These are phyloP conservation scores for Silene latifolia DNA, from an alignment of 148 eudicot species.

Conservation along the genomic window DNA sequence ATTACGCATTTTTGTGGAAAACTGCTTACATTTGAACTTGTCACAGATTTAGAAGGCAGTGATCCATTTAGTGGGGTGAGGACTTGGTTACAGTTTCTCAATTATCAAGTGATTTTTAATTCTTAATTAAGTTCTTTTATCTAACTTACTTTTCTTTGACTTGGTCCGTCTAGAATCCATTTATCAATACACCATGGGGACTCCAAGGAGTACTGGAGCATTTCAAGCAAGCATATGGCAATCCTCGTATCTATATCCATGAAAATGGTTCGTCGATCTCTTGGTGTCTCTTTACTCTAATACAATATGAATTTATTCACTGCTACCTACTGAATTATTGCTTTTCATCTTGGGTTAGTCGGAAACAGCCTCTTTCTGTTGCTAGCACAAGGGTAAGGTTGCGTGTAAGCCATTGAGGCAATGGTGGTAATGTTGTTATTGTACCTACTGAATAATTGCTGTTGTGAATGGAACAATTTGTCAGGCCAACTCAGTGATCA, in stretches of 20 bases:
- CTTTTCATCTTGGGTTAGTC: too few relatives aligned
- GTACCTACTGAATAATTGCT: neutral
- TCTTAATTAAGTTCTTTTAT: neutral
- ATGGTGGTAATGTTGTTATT: neutral
- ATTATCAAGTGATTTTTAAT: neutral
- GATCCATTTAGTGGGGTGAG: constrained; percentile 17
- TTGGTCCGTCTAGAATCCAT: constrained; percentile 5
- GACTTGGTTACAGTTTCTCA: neutral
- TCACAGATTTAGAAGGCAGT: constrained; percentile 18
- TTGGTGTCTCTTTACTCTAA: neutral
- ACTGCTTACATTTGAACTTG: neutral
- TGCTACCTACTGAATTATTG: too few relatives aligned
- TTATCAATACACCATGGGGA: constrained; percentile 30
- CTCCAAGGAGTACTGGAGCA: constrained; percentile 34
- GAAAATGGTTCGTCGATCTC: constrained; percentile 54
- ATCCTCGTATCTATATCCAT: constrained; percentile 48
- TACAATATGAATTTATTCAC: too few relatives aligned
- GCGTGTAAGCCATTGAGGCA: too few relatives aligned
- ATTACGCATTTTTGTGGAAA: neutral
- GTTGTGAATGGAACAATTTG: neutral
- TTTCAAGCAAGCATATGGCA: constrained; percentile 42
- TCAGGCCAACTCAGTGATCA: constrained; percentile 35
- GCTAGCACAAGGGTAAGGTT: too few relatives aligned
- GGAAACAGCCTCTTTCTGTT: too few relatives aligned
- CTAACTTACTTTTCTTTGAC: neutral